Conservation (phyloP, 2,329 filamentous ascomycete genomes). For the Ophiocordyceps camponoti-rufipedis region DNA sequence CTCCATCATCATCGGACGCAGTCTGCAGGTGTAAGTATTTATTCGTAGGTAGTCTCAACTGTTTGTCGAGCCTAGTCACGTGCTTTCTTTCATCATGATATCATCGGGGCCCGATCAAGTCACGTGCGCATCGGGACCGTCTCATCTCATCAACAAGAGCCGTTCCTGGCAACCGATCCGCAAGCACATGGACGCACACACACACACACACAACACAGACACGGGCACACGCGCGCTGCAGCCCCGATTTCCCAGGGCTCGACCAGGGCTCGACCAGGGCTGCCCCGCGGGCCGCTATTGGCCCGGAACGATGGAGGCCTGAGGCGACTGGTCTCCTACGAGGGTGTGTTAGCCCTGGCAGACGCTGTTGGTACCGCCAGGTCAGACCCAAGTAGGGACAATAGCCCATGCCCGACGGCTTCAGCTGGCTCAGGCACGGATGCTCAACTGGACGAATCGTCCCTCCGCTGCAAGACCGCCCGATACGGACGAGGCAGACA, state of each 20-base stretch:
- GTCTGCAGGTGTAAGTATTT: too few relatives aligned
- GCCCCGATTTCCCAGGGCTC: slow-evolving; percentile 12
- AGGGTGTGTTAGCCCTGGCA: slow-evolving; percentile 3
- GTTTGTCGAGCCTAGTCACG: too few relatives aligned
- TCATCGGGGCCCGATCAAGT: too few relatives aligned
- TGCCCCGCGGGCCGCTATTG: slow-evolving; percentile 13
- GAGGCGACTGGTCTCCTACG: slow-evolving; percentile 1
- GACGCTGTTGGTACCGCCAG: neutral
- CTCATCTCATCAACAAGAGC: slow-evolving; percentile 10
- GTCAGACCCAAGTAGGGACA: neutral
- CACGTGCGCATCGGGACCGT: neutral
- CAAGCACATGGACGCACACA: neutral
- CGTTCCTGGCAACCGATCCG: slow-evolving; percentile 15
- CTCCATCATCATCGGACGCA: neutral
- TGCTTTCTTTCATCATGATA: too few relatives aligned
- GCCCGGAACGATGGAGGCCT: slow-evolving; percentile 1
- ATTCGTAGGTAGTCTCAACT: too few relatives aligned
- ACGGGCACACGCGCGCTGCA: slow-evolving; percentile 10
- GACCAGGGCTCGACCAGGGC: slow-evolving; percentile 9
- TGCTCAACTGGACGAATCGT: neutral
- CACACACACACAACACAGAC: slow-evolving; percentile 1
- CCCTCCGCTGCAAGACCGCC: neutral
- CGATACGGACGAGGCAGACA: neutral
- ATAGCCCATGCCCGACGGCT: neutral
- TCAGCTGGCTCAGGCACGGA: neutral